Evolutionary conservation across 2,329 filamentous ascomycete species (phyloP).

Genomic region (Fusarium setosum): DNA sequence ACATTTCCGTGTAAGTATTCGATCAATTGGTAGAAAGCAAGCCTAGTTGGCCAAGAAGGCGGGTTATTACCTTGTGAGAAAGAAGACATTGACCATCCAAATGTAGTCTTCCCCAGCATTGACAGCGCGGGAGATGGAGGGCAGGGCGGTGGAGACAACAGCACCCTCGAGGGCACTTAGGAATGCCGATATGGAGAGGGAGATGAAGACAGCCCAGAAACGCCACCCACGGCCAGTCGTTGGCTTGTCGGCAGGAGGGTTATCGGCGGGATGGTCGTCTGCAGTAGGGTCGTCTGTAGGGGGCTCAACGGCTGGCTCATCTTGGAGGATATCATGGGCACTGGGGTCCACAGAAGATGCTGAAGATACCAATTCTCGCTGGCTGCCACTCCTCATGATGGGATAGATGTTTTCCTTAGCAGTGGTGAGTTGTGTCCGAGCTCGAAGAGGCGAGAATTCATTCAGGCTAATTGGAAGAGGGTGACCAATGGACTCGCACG

Average conservation of each 20-base stretch:
- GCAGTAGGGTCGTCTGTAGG: no score
- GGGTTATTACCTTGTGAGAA: neutral
- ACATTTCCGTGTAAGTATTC: neutral
- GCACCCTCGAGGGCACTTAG: neutral
- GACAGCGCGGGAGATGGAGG: neutral
- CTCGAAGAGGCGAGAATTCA: neutral
- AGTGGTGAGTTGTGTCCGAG: neutral
- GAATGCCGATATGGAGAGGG: neutral
- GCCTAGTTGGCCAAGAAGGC: neutral
- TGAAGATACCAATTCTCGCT: neutral
- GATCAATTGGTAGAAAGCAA: neutral
- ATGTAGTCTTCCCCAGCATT: neutral
- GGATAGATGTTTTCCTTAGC: neutral
- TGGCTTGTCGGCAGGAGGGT: neutral
- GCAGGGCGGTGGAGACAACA: neutral
- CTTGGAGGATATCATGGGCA: neutral
- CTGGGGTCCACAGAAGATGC: neutral
- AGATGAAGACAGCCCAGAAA: neutral
- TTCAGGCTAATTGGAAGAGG: neutral
- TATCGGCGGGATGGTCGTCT: no score
- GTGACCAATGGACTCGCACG: no score
- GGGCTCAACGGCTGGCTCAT: neutral
- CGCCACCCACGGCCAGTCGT: neutral
- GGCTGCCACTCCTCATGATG: neutral
- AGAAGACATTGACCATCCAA: neutral